A percentile compares a stretch with the other conserved stretches of the same genome.
These are phyloP conservation scores for Albugo laibachii DNA, from an alignment of 352 stramenopile species.

Conservation along the genomic window DNA sequence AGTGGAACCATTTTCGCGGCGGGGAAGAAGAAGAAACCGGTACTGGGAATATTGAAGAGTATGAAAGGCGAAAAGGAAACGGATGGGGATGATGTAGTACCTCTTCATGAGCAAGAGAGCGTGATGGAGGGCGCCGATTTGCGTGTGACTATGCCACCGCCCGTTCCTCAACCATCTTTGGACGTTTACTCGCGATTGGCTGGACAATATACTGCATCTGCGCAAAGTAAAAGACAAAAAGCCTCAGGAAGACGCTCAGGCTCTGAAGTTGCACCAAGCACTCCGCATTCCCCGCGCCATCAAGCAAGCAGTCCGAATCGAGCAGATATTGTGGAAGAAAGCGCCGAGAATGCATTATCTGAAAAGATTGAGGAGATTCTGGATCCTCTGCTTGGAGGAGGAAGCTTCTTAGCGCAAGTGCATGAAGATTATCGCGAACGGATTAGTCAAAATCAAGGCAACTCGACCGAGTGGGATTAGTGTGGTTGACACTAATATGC, in stretches of 20 bases:
- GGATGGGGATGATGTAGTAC: constrained; percentile 21
- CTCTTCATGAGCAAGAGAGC: constrained; percentile 3
- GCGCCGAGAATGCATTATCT: not conserved
- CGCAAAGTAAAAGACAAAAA: constrained; percentile 59
- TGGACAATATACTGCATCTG: constrained; percentile 62
- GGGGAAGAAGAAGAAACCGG: constrained; percentile 31
- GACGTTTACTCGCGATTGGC: constrained; percentile 71
- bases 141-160: constrained; percentile 19
- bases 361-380: constrained; percentile 16
- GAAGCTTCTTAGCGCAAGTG: constrained; percentile 43
- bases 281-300: not conserved
- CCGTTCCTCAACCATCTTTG: constrained; percentile 17
- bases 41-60: constrained; percentile 64
- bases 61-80: constrained; percentile 69
- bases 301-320: not conserved
- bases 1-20: constrained; percentile 15
- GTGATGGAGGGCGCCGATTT: constrained; percentile 7
- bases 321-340: not conserved
- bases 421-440: constrained; percentile 60
- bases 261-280: not conserved
- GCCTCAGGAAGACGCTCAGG: constrained; percentile 1
- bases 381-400: constrained; percentile 38
- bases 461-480: too few relatives aligned
- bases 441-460: constrained; percentile 15
- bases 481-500: too few relatives aligned